phyloP scores from a whole-genome alignment of 176 grass and related monocot genomes.

The Dactylis glomerata region DNA sequence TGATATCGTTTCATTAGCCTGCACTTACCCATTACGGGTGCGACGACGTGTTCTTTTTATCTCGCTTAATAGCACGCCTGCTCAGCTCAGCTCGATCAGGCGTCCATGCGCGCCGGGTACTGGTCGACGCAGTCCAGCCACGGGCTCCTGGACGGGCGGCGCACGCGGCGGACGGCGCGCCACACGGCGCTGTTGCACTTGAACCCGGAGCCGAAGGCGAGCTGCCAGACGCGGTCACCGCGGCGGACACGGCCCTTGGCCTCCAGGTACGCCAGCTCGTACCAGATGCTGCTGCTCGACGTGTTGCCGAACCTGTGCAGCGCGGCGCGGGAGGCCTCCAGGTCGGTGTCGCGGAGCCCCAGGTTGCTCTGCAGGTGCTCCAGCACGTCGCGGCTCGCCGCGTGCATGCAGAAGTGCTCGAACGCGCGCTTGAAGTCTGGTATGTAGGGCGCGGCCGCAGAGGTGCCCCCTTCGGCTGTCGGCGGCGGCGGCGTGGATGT shows the following conservation, averaged over 20 bases:
- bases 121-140: slow-evolving; percentile 82
- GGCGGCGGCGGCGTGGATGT: slow-evolving; percentile 11
- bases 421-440: slow-evolving; percentile 97
- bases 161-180: slow-evolving; percentile 69
- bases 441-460: slow-evolving; percentile 72
- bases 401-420: slow-evolving; percentile 99
- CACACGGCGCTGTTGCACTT: slow-evolving; percentile 99
- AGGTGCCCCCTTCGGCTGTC: neutral
- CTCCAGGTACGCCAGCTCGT: slow-evolving; percentile 91
- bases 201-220: slow-evolving; percentile 97
- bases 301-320: slow-evolving; percentile 98
- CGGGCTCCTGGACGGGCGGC: slow-evolving; percentile 63
- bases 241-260: slow-evolving; percentile 77
- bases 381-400: slow-evolving; percentile 87
- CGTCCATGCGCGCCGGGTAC: slow-evolving; percentile 57
- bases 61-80: neutral
- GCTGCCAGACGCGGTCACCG: slow-evolving; percentile 98
- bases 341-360: slow-evolving; percentile 56
- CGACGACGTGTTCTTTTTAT: neutral
- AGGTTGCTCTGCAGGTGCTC: slow-evolving; percentile 91
- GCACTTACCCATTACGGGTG: neutral
- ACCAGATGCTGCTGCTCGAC: slow-evolving; percentile 97
- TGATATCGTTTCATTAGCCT: neutral
- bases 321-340: slow-evolving; percentile 86
- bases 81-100: neutral